Percentiles rank a stretch among this genome's conserved stretches.
Conservation (phyloP, 129 eudicot genomes). For the Tanacetum coccineum region DNA sequence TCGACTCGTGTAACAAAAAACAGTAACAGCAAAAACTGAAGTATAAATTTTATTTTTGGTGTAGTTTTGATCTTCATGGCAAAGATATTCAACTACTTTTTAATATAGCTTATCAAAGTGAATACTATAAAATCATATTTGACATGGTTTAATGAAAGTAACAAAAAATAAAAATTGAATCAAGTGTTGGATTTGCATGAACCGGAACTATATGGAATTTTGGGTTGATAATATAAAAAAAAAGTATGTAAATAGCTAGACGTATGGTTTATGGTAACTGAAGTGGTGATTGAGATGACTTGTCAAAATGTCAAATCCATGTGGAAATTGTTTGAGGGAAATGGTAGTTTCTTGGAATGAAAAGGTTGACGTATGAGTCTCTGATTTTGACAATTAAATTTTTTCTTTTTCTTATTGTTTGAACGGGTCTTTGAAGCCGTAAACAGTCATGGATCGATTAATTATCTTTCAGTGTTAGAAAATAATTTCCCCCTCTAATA, state of each 20-base stretch:
- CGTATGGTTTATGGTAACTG: not conserved
- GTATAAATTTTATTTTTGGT: not conserved
- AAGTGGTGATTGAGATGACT: conserved; percentile 15
- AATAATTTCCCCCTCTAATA: too few species aligned
- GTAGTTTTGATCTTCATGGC: conserved; percentile 18
- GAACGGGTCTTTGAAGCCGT: conserved; percentile 14
- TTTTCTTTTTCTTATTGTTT: not conserved
- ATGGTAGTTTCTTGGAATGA: conserved; percentile 19
- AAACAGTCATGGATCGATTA: too few species aligned
- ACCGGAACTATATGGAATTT: not conserved
- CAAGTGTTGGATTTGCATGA: not conserved
- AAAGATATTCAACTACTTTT: not conserved
- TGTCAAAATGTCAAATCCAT: conserved; percentile 5
- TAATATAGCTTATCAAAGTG: too few species aligned
- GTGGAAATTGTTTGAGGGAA: conserved; percentile 1
- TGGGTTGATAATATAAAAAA: not conserved
- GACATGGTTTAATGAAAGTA: too few species aligned
- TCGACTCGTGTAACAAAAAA: conserved; percentile 22
- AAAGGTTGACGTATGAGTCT: conserved; percentile 23
- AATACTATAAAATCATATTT: too few species aligned
- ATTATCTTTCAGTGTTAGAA: too few species aligned
- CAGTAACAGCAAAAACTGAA: conserved; percentile 18
- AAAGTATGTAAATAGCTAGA: not conserved
- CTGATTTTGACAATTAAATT: not conserved
- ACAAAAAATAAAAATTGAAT: too few species aligned